Base-by-base conservation (phyloP, 352 stramenopile species). In the Phytopythium montanum region DNA sequence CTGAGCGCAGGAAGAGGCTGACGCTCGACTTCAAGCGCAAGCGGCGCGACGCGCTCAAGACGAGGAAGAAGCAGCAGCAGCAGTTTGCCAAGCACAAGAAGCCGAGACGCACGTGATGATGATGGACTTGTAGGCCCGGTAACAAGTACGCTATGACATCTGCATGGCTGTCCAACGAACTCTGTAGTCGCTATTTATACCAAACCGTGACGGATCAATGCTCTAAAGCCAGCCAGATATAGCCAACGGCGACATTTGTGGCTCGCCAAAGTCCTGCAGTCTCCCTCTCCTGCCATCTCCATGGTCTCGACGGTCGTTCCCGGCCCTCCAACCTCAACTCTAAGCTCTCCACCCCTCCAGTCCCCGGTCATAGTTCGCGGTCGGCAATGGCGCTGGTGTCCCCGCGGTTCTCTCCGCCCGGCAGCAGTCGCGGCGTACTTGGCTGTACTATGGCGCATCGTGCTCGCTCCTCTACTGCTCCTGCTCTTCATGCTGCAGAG, bases 21-120 rank as follows among this genome's bases (percentile, higher is more conserved):
- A 91, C 84, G 58, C 59, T 89, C 21, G 84, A 94, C 62, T 94
- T 85, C 63, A 90, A 90, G 42, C 81, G 84, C 56, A 94, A 94
- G 70, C 79, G 82, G 19, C 80, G 82, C 33, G 79, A 91, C 51
- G 76, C 84, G 39, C 64, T 88, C 54, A 89, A 90, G 67, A 75
- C 66, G 56, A 87, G 87, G 59, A 94, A 94, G 65, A 80, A 85
- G 48, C 68, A 81, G 41, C 80, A 82, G 61, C 82, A 88, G 55
- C 63, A 78, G 48, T 57, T 57, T 7, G 51, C 34, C 19, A 57
- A 56, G 50, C 75, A 85, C 38, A 76, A 73, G 55, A 65, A 52
- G 16, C 10, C 41, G 19, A 55, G 61, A 8, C 59, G 50, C 42
- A 28, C 4, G 2, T 53, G 42, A 60, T 28, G 25, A 1, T 53